Percentiles rank a stretch among this genome's conserved stretches.
Evolutionary conservation across 2,329 filamentous ascomycete genomes (phyloP).

Genomic region (Didymella lethalis): DNA sequence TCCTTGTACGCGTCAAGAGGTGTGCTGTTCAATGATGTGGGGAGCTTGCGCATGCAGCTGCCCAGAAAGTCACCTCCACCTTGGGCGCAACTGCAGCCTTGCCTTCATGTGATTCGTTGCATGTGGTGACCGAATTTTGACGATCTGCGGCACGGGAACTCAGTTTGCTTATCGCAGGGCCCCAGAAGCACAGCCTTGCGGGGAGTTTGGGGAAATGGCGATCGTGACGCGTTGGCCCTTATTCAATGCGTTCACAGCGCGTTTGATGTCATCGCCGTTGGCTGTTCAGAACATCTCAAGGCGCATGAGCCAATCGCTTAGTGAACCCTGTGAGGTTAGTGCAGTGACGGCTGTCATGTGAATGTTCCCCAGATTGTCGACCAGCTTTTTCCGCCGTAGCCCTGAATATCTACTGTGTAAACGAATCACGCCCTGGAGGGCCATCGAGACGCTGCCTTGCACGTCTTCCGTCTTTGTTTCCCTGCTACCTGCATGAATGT

Average conservation of each 20-base stretch:
- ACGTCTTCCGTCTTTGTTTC: not conserved
- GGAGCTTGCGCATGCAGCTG: conserved; percentile 25
- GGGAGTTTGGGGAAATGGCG: conserved; percentile 17
- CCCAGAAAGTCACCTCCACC: conserved; percentile 25
- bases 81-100: conserved; percentile 30
- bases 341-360: conserved; percentile 7
- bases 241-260: conserved; percentile 20
- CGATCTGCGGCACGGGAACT: conserved; percentile 22
- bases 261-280: conserved; percentile 28
- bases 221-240: conserved; percentile 24
- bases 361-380: not conserved
- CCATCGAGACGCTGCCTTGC: not conserved
- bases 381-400: not conserved
- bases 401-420: not conserved
- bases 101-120: conserved; percentile 35
- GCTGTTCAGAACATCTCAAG: conserved; percentile 10
- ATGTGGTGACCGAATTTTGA: conserved; percentile 19
- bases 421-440: not conserved
- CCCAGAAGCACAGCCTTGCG: conserved; percentile 21
- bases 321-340: conserved; percentile 7
- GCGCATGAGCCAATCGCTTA: conserved; percentile 28
- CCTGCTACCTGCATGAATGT: not conserved
- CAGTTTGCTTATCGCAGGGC: conserved; percentile 16
- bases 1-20: conserved; percentile 8
- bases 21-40: conserved; percentile 21